Conservation (phyloP, 305 asterid species). For the Solanum aculeatissimum region DNA sequence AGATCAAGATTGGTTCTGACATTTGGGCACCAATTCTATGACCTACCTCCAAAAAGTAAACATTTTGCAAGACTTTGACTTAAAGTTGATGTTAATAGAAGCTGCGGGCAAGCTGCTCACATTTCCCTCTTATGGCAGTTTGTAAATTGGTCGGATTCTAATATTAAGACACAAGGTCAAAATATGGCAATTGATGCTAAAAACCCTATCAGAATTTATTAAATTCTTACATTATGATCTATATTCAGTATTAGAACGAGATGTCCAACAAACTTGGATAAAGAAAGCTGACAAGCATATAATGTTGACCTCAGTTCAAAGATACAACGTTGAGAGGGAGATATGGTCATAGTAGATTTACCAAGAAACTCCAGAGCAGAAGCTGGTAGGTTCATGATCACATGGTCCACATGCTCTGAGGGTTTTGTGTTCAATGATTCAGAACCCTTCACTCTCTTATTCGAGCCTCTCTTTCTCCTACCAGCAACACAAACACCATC, state of each 20-base stretch:
- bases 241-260: background rate
- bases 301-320: background rate
- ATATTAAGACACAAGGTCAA: background rate
- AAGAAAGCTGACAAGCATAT: background rate
- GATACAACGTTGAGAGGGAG: background rate
- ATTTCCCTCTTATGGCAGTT: background rate
- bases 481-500: slow-evolving; percentile 19
- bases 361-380: slow-evolving; percentile 87
- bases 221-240: background rate
- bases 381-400: slow-evolving; percentile 92
- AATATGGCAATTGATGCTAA: background rate
- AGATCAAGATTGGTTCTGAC: background rate
- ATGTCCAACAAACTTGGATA: background rate
- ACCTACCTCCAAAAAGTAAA: background rate
- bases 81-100: background rate
- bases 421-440: slow-evolving; percentile 44
- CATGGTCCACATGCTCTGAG: slow-evolving; percentile 93
- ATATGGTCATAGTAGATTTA: slow-evolving; percentile 7
- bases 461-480: slow-evolving; percentile 38
- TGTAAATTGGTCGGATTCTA: background rate
- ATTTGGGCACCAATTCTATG: background rate
- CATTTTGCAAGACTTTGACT: background rate
- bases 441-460: slow-evolving; percentile 38
- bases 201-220: background rate
- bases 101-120: background rate